Conservation (phyloP, 2,329 filamentous ascomycete genomes). For the Nemania diffusa region DNA sequence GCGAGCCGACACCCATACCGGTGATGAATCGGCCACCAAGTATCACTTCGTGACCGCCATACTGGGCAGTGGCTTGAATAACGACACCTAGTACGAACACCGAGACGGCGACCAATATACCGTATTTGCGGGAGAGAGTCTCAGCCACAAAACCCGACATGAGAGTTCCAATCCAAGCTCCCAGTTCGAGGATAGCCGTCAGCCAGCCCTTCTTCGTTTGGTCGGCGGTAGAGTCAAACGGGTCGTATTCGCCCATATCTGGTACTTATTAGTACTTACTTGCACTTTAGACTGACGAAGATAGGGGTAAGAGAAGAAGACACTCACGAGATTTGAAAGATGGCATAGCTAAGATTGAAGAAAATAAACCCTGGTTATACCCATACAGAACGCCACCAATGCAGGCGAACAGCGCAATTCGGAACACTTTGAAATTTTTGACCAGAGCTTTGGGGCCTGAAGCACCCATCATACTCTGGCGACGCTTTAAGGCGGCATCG, state of each 20-base stretch:
- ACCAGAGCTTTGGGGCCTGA: slow-evolving; percentile 59
- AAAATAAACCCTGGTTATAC: slow-evolving; percentile 82
- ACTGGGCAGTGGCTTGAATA: slow-evolving; percentile 71
- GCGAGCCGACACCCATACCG: slow-evolving; percentile 74
- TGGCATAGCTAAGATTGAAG: slow-evolving; percentile 71
- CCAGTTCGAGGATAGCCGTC: slow-evolving; percentile 77
- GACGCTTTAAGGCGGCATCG: slow-evolving; percentile 56
- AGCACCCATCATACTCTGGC: slow-evolving; percentile 55
- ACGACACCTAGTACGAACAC: slow-evolving; percentile 78
- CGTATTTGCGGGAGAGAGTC: slow-evolving; percentile 73
- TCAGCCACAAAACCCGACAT: slow-evolving; percentile 79
- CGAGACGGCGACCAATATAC: slow-evolving; percentile 71
- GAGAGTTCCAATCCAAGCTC: slow-evolving; percentile 79
- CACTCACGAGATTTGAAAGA: slow-evolving; percentile 62
- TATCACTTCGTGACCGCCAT: slow-evolving; percentile 67
- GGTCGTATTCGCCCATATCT: slow-evolving; percentile 68
- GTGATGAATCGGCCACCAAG: slow-evolving; percentile 79
- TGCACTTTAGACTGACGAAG: not conserved
- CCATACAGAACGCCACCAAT: slow-evolving; percentile 73
- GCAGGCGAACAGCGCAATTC: slow-evolving; percentile 70
- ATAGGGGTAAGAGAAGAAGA: not conserved
- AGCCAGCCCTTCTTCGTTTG: slow-evolving; percentile 69
- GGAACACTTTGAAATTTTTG: slow-evolving; percentile 69
- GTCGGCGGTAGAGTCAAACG: slow-evolving; percentile 55
- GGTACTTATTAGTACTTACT: slow-evolving; percentile 20